Evolutionary conservation across 2,329 filamentous ascomycete species (phyloP).

Genomic region (Tricladium varicosporioides): DNA sequence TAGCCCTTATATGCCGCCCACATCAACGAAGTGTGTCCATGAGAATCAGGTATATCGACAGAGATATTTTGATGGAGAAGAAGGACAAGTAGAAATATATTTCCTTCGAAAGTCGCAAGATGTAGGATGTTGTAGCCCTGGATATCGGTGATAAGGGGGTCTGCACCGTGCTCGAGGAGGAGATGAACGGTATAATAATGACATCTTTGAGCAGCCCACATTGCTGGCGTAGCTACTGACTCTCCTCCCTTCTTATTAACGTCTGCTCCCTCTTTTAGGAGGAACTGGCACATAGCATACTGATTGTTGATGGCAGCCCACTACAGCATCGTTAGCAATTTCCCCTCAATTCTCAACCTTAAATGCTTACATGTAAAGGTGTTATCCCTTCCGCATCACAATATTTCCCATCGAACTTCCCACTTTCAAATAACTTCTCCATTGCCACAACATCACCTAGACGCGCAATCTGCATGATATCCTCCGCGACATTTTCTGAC

Average conservation of each 20-base stretch:
- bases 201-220: conserved; percentile 96
- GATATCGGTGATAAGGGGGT: conserved; percentile 86
- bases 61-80: conserved; percentile 94
- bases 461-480: conserved; percentile 94
- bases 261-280: conserved; percentile 74
- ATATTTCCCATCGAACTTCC: conserved; percentile 79
- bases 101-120: conserved; percentile 95
- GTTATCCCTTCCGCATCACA: conserved; percentile 92
- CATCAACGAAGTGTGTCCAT: conserved; percentile 94
- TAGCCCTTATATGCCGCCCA: conserved; percentile 99
- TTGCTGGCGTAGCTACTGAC: conserved; percentile 86
- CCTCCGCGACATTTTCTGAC: conserved; percentile 52
- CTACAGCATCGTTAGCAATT: conserved; percentile 45
- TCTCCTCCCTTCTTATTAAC: conserved; percentile 96
- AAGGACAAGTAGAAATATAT: conserved; percentile 83
- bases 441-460: conserved; percentile 83
- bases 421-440: conserved; percentile 83
- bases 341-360: not conserved
- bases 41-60: conserved; percentile 84
- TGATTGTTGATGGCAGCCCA: conserved; percentile 99
- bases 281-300: conserved; percentile 93
- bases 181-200: conserved; percentile 97
- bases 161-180: conserved; percentile 85
- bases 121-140: conserved; percentile 98
- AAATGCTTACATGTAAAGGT: conserved; percentile 75